Percentiles rank a stretch among this genome's conserved stretches.
phyloP scores from a whole-genome alignment of 176 grass and related monocot genomes.

The Dendrocalamus sinicus region DNA sequence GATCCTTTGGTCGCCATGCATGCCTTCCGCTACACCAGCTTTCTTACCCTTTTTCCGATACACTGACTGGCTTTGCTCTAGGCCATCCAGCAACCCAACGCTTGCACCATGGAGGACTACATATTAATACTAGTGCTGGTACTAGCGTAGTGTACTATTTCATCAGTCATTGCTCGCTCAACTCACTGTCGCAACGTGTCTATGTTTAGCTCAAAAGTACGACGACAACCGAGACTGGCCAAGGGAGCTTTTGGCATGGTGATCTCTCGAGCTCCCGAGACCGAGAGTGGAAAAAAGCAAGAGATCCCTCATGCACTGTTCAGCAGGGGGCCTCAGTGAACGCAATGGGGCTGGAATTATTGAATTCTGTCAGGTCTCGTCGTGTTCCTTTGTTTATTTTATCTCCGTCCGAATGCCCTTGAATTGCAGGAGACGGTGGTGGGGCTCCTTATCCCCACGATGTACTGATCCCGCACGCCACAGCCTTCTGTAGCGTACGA shows the following conservation, averaged over 20 bases:
- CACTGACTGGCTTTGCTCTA: neutral
- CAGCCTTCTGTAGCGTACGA: conserved; percentile 8
- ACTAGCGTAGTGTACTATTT: neutral
- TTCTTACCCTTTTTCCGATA: neutral
- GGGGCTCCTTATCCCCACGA: neutral
- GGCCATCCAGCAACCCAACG: neutral
- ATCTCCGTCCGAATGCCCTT: neutral
- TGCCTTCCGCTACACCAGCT: neutral
- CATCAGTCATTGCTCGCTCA: neutral
- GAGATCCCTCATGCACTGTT: neutral
- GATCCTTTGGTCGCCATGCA: conserved; percentile 26
- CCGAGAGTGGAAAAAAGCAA: conserved; percentile 40
- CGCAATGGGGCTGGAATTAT: neutral
- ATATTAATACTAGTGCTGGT: no score
- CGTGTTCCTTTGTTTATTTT: neutral
- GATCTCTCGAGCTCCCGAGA: conserved; percentile 39
- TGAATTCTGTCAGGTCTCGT: neutral
- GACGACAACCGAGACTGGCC: neutral
- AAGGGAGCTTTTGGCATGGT: neutral
- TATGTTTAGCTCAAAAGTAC: conserved; percentile 11
- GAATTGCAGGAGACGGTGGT: neutral
- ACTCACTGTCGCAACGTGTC: neutral
- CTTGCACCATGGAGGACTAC: neutral
- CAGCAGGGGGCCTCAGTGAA: neutral
- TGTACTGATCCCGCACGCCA: conserved; percentile 10